These are phyloP conservation scores for Tricholoma flavovirens DNA, from an alignment of 768 basidiomycete genomes.

Conservation along the genomic window DNA sequence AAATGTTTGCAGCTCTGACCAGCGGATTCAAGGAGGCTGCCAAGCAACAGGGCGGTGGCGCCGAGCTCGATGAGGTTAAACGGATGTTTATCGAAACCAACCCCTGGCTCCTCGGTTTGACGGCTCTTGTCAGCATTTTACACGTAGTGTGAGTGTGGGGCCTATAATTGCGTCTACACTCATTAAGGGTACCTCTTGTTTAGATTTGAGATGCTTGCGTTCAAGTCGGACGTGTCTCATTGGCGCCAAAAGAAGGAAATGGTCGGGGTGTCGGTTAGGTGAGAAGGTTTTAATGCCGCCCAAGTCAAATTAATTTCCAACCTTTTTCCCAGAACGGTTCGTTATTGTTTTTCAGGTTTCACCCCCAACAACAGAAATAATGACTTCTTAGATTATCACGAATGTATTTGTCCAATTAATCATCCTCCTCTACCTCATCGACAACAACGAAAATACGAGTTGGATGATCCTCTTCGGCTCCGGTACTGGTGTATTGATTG, in stretches of 20 bases:
- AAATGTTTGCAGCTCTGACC: slow-evolving; percentile 79
- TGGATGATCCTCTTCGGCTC: slow-evolving; percentile 96
- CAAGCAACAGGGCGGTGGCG: slow-evolving; percentile 59
- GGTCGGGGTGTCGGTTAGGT: slow-evolving; percentile 92
- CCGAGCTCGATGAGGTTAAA: slow-evolving; percentile 93
- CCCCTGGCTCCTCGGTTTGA: slow-evolving; percentile 82
- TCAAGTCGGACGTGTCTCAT: slow-evolving; percentile 91
- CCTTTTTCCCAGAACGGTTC: slow-evolving; percentile 44
- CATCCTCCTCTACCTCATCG: slow-evolving; percentile 88
- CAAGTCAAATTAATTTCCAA: slow-evolving; percentile 1
- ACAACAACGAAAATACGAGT: slow-evolving; percentile 92
- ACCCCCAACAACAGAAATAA: not conserved
- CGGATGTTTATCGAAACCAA: slow-evolving; percentile 87
- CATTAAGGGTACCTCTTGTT: slow-evolving; percentile 1
- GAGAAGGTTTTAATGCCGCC: slow-evolving; percentile 17
- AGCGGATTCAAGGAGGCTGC: slow-evolving; percentile 83
- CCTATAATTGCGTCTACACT: slow-evolving; percentile 3
- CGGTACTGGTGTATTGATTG: slow-evolving; percentile 74
- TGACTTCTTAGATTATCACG: slow-evolving; percentile 54
- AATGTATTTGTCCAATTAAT: slow-evolving; percentile 93
- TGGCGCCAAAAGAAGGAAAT: slow-evolving; percentile 95
- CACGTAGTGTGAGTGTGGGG: slow-evolving; percentile 71
- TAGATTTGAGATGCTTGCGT: slow-evolving; percentile 94
- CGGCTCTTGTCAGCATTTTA: slow-evolving; percentile 78
- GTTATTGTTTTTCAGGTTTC: slow-evolving; percentile 16